A percentile compares a stretch with the other conserved stretches of the same genome.
Conservation (phyloP, 371 early-diverging fungal genomes). For the Rhizopus delemar region DNA sequence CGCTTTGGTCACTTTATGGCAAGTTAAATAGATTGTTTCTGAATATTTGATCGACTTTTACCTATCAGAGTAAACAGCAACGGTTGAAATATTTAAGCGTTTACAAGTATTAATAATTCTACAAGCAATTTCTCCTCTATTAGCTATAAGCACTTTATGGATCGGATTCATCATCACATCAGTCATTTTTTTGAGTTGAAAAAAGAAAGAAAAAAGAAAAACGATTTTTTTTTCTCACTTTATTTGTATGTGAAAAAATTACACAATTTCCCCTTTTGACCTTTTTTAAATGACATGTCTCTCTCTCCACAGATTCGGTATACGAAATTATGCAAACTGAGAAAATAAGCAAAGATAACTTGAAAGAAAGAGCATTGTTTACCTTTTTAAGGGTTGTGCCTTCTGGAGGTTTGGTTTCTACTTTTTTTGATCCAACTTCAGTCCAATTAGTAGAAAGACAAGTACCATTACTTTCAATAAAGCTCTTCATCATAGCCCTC, state of each 20-base stretch:
- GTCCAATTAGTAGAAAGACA: conserved; percentile 96
- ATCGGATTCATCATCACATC: conserved; percentile 40
- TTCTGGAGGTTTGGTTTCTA: conserved; percentile 88
- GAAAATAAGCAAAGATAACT: not conserved
- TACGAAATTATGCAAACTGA: conserved; percentile 19
- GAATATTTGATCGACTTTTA: conserved; percentile 15
- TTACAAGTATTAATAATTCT: conserved; percentile 87
- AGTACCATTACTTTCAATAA: conserved; percentile 94
- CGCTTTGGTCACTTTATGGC: conserved; percentile 74
- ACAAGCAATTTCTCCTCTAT: conserved; percentile 96
- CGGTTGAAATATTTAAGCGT: conserved; percentile 85
- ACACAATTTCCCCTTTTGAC: conserved; percentile 22
- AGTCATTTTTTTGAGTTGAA: not conserved
- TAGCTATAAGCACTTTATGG: conserved; percentile 94
- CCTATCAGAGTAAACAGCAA: conserved; percentile 93
- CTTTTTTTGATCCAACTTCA: conserved; percentile 81
- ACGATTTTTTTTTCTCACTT: not conserved
- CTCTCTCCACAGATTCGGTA: conserved; percentile 8
- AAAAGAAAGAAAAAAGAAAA: conserved; percentile 7
- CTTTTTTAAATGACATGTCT: conserved; percentile 4
- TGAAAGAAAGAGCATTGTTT: conserved; percentile 3
- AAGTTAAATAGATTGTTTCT: not conserved
- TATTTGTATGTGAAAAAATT: conserved; percentile 15
- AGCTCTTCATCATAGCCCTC: conserved; percentile 98
- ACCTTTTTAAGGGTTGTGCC: conserved; percentile 86